A percentile compares a stretch with the other conserved stretches of the same genome.
Conservation (phyloP, 2,329 filamentous ascomycete genomes). For the Tolypocladium tundrense region DNA sequence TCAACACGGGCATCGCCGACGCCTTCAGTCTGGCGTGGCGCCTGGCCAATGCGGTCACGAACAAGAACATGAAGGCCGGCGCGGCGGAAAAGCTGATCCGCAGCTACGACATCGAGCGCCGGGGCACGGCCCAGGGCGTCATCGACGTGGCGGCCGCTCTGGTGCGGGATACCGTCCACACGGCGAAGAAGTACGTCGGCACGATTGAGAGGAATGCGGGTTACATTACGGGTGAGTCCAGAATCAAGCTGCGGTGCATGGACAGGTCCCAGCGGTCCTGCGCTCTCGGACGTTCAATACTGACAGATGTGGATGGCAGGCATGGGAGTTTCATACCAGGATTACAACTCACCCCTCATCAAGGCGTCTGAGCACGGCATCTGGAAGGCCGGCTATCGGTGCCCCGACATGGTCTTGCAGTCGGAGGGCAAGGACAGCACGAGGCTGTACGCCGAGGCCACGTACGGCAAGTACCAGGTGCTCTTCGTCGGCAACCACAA, state of each 20-base stretch:
- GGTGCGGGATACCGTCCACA: slow-evolving; percentile 31
- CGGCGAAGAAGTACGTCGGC: slow-evolving; percentile 34
- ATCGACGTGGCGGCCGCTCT: slow-evolving; percentile 35
- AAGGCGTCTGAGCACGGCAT: slow-evolving; percentile 19
- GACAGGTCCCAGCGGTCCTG: too few relatives aligned
- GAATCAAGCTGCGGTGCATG: neutral
- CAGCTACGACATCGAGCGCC: slow-evolving; percentile 34
- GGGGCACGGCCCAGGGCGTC: slow-evolving; percentile 31
- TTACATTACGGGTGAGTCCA: slow-evolving; percentile 31
- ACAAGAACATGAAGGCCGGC: slow-evolving; percentile 10
- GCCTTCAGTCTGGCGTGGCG: slow-evolving; percentile 47
- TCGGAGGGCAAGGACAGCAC: slow-evolving; percentile 7
- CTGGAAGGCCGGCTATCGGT: slow-evolving; percentile 27
- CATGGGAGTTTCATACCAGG: slow-evolving; percentile 32
- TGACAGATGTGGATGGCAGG: slow-evolving; percentile 6
- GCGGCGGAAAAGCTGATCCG: slow-evolving; percentile 19
- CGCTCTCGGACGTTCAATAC: neutral
- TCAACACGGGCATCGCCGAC: slow-evolving; percentile 49
- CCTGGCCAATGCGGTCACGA: slow-evolving; percentile 20
- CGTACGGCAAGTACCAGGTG: slow-evolving; percentile 22
- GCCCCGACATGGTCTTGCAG: slow-evolving; percentile 24
- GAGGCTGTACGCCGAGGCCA: slow-evolving; percentile 19
- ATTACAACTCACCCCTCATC: slow-evolving; percentile 22
- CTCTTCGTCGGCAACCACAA: slow-evolving; percentile 10
- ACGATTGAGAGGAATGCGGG: slow-evolving; percentile 36